These are phyloP conservation scores for Nakazawaea pomicola DNA, from an alignment of 805 yeast species.

Conservation along the genomic window DNA sequence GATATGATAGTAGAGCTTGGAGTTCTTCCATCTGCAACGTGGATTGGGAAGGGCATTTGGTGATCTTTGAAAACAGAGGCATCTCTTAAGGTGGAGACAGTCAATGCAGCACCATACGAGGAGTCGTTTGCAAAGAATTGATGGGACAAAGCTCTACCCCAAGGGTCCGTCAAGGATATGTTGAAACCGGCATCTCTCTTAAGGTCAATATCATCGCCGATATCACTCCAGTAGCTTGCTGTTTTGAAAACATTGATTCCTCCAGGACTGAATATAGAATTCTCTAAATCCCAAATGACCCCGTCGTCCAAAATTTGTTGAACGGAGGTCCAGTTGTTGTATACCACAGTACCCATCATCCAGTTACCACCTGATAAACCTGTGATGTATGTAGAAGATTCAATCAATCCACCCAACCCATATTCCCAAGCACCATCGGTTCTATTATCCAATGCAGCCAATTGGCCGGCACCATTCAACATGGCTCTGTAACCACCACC, in stretches of 20 bases:
- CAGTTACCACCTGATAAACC: slow-evolving; percentile 87
- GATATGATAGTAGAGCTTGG: slow-evolving; percentile 54
- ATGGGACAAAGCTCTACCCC: slow-evolving; percentile 74
- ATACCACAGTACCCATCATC: slow-evolving; percentile 64
- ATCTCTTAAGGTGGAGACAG: slow-evolving; percentile 53
- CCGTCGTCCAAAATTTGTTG: slow-evolving; percentile 48
- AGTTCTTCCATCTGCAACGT: slow-evolving; percentile 61
- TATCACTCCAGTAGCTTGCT: slow-evolving; percentile 47
- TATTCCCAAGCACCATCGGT: slow-evolving; percentile 44
- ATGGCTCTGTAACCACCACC: slow-evolving; percentile 94
- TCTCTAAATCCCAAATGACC: slow-evolving; percentile 64
- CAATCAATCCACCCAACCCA: slow-evolving; percentile 72
- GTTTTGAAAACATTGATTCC: slow-evolving; percentile 55
- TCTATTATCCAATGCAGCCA: slow-evolving; percentile 74
- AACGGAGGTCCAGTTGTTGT: slow-evolving; percentile 70
- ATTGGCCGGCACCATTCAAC: slow-evolving; percentile 79
- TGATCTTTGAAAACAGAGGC: slow-evolving; percentile 56
- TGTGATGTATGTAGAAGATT: slow-evolving; percentile 62
- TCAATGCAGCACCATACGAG: slow-evolving; percentile 59
- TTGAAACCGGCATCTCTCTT: slow-evolving; percentile 63
- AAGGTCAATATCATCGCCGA: slow-evolving; percentile 44
- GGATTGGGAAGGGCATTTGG: slow-evolving; percentile 69
- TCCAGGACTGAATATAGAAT: slow-evolving; percentile 56
- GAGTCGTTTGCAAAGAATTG: slow-evolving; percentile 62
- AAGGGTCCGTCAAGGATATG: slow-evolving; percentile 66